Percentiles rank a stretch among this genome's conserved stretches.
phyloP scores from a whole-genome alignment of 1,284 basidiomycete species.

The Rhodotorula sp. region DNA sequence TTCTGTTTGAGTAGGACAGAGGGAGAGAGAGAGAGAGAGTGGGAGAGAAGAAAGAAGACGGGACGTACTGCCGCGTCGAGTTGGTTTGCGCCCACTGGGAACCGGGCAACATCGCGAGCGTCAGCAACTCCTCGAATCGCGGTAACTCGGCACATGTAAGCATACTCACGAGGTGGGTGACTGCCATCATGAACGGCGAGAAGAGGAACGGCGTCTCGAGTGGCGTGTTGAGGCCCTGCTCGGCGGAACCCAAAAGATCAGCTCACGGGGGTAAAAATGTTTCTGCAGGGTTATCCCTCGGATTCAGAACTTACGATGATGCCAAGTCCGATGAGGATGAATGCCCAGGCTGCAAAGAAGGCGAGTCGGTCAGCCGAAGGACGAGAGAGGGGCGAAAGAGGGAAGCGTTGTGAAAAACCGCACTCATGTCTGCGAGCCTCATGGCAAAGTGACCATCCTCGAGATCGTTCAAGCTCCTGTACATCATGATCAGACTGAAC shows the following conservation, averaged over 20 bases:
- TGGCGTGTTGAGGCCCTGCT: conserved; percentile 62
- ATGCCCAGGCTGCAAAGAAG: conserved; percentile 39
- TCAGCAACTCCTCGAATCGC: neutral
- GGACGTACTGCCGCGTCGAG: conserved; percentile 34
- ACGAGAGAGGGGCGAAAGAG: neutral
- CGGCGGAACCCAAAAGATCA: neutral
- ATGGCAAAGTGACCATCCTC: conserved; percentile 62
- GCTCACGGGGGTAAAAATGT: neutral
- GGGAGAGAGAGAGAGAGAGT: neutral
- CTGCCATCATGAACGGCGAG: conserved; percentile 64
- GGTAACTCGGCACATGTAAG: too few species aligned
- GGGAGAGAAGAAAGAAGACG: neutral
- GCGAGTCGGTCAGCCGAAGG: neutral
- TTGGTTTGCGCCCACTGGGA: conserved; percentile 31
- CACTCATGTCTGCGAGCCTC: conserved; percentile 71
- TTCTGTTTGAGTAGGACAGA: conserved; percentile 12
- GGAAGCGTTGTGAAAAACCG: conserved; percentile 49
- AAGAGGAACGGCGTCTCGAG: conserved; percentile 61
- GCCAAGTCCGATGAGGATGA: conserved; percentile 54
- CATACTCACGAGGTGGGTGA: conserved; percentile 59
- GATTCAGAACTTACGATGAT: conserved; percentile 52
- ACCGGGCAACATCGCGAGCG: neutral
- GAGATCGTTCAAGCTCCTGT: conserved; percentile 63
- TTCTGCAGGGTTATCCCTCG: neutral
- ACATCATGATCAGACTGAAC: conserved; percentile 73